phyloP scores from a whole-genome alignment of 305 asterid genomes.

The Petunia hybrid region DNA sequence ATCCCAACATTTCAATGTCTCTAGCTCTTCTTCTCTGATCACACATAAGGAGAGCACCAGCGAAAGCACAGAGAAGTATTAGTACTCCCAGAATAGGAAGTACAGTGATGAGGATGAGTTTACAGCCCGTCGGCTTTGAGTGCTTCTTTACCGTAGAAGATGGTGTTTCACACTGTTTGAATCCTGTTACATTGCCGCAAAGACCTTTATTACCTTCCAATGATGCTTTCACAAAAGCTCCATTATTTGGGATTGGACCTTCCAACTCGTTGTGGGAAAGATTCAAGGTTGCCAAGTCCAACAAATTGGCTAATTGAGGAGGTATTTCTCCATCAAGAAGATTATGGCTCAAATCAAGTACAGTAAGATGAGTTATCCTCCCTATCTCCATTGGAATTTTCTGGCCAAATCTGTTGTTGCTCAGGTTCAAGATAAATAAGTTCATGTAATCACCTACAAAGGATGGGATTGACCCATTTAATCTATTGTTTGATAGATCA shows the following conservation, averaged over 20 bases:
- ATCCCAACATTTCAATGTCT: not conserved
- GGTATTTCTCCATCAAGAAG: constrained; percentile 31
- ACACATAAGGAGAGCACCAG: constrained; percentile 3
- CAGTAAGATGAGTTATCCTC: not conserved
- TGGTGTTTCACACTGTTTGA: constrained; percentile 21
- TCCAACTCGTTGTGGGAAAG: constrained; percentile 38
- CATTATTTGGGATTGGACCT: constrained; percentile 39
- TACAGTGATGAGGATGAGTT: constrained; percentile 27
- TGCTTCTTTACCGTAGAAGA: not conserved
- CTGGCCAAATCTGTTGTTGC: constrained; percentile 26
- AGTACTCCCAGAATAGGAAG: constrained; percentile 39
- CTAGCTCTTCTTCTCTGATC: not conserved
- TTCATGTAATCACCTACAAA: not conserved
- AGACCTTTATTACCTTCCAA: constrained; percentile 40
- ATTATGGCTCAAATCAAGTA: constrained; percentile 40
- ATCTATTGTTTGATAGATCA: not conserved
- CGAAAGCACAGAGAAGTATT: constrained; percentile 24
- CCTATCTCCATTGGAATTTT: constrained; percentile 32
- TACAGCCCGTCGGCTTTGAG: not conserved
- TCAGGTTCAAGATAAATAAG: constrained; percentile 24
- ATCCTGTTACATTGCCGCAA: constrained; percentile 39
- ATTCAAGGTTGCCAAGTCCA: not conserved
- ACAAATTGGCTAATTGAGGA: not conserved
- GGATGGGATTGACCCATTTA: not conserved
- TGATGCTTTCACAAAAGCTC: constrained; percentile 33